phyloP scores from a whole-genome alignment of 768 basidiomycete genomes.

The Pulveroboletus sp. region DNA sequence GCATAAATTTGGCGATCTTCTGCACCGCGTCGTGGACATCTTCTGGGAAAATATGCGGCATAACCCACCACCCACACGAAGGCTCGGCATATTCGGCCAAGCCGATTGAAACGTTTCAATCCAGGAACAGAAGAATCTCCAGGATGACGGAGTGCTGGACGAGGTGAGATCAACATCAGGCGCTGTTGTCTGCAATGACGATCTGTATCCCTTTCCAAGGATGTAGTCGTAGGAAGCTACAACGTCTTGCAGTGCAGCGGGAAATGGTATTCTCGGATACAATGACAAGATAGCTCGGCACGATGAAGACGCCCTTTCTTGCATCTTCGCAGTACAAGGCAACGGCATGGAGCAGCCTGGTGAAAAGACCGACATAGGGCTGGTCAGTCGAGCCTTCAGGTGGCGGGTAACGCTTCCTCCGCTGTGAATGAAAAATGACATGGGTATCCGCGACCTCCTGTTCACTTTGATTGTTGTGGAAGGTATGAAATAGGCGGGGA shows the following conservation, averaged over 20 bases:
- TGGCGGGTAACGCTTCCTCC: slow-evolving; percentile 15
- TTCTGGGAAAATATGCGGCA: too few relatives aligned
- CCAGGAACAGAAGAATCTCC: too few relatives aligned
- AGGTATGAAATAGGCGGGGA: slow-evolving; percentile 18
- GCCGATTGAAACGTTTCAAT: too few relatives aligned
- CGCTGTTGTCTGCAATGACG: too few relatives aligned
- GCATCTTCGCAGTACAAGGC: neutral
- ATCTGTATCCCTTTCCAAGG: too few relatives aligned
- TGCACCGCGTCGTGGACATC: too few relatives aligned
- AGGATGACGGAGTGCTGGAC: slow-evolving; percentile 60
- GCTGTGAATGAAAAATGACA: slow-evolving; percentile 23
- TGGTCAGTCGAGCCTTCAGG: slow-evolving; percentile 7
- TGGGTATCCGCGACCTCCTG: neutral
- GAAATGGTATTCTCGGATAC: slow-evolving; percentile 5
- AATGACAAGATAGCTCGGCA: slow-evolving; percentile 14
- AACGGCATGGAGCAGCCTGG: slow-evolving; percentile 1
- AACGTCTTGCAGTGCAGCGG: too few relatives aligned
- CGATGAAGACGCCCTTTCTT: neutral
- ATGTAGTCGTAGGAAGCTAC: too few relatives aligned
- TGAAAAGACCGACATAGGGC: neutral
- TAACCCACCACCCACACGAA: too few relatives aligned
- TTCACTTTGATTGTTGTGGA: neutral
- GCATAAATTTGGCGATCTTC: too few relatives aligned
- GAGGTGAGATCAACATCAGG: slow-evolving; percentile 9
- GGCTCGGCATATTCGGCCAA: too few relatives aligned